These are phyloP conservation scores for Yamadazyma friedrichii DNA, from an alignment of 1,139 yeast genomes.

Conservation along the genomic window DNA sequence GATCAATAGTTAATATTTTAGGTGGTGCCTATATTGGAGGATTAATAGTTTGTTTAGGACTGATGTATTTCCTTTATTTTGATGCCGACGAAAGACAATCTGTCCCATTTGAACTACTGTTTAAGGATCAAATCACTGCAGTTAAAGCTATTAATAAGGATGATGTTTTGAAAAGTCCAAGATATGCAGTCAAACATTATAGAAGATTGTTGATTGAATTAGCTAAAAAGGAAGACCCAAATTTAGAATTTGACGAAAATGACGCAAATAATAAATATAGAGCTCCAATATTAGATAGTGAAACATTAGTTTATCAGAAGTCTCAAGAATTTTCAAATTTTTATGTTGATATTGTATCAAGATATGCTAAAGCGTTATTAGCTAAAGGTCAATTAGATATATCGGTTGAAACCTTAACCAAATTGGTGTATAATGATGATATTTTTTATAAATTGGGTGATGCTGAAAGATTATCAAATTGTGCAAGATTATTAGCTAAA, in stretches of 20 bases:
- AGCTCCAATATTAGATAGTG: conserved; percentile 35
- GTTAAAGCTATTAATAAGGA: conserved; percentile 48
- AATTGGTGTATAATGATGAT: conserved; percentile 36
- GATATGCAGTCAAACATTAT: conserved; percentile 47
- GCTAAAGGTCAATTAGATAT: conserved; percentile 41
- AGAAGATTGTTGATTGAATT: conserved; percentile 37
- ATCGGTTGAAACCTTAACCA: conserved; percentile 28
- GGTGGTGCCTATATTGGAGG: conserved; percentile 49
- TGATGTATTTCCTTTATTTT: conserved; percentile 38
- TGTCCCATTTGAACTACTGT: conserved; percentile 40
- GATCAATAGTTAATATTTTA: conserved; percentile 33
- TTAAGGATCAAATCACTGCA: conserved; percentile 34
- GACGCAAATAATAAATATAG: conserved; percentile 24
- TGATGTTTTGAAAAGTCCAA: conserved; percentile 43
- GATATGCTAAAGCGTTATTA: conserved; percentile 42
- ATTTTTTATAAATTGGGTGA: conserved; percentile 43
- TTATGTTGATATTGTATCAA: conserved; percentile 43
- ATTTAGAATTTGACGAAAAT: conserved; percentile 25
- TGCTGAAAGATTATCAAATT: conserved; percentile 42
- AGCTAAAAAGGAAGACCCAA: conserved; percentile 30
- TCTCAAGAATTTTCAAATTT: conserved; percentile 40
- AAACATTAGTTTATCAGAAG: conserved; percentile 29
- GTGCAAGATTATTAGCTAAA: conserved; percentile 38
- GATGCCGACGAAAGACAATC: conserved; percentile 43
- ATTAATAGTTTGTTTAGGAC: conserved; percentile 37